phyloP scores from a whole-genome alignment of 2,329 filamentous ascomycete species.

The Plenodomus lindquistii region DNA sequence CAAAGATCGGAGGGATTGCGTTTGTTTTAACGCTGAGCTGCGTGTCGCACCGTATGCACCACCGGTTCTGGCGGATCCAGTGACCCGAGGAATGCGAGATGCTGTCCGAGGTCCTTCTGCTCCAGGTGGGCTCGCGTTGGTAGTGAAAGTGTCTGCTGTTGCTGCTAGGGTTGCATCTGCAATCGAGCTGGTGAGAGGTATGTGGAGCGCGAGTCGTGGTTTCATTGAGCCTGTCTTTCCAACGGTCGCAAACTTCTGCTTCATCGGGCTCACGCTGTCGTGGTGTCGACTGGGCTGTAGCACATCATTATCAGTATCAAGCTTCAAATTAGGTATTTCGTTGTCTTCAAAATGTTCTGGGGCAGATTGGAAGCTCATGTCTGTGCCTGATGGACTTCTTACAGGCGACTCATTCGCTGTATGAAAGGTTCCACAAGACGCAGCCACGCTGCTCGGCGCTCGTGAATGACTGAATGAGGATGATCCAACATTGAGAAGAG shows the following conservation, averaged over 20 bases:
- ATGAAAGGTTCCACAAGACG: slow-evolving; percentile 26
- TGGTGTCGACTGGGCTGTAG: neutral
- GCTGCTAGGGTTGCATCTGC: slow-evolving; percentile 9
- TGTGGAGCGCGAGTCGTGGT: slow-evolving; percentile 9
- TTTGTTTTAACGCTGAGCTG: slow-evolving; percentile 19
- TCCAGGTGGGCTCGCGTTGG: neutral
- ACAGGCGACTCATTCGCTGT: slow-evolving; percentile 33
- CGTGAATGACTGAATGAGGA: slow-evolving; percentile 7
- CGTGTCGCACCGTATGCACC: slow-evolving; percentile 9
- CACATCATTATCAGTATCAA: slow-evolving; percentile 22
- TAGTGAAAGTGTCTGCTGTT: slow-evolving; percentile 10
- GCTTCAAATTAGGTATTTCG: slow-evolving; percentile 9
- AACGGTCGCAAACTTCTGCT: slow-evolving; percentile 19
- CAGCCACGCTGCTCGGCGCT: slow-evolving; percentile 20
- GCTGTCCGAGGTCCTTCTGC: slow-evolving; percentile 10
- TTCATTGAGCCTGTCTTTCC: neutral
- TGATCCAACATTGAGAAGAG: slow-evolving; percentile 1
- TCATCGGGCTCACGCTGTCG: slow-evolving; percentile 3
- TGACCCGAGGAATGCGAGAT: slow-evolving; percentile 34
- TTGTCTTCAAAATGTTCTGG: slow-evolving; percentile 13
- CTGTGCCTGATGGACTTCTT: slow-evolving; percentile 29
- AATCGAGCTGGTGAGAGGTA: slow-evolving; percentile 6
- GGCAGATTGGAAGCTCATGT: slow-evolving; percentile 22
- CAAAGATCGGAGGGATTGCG: slow-evolving; percentile 16
- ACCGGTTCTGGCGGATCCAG: slow-evolving; percentile 2